Evolutionary conservation across 176 grass and related monocot genomes (phyloP).

Genomic region (Cenchrus fungigraminus): DNA sequence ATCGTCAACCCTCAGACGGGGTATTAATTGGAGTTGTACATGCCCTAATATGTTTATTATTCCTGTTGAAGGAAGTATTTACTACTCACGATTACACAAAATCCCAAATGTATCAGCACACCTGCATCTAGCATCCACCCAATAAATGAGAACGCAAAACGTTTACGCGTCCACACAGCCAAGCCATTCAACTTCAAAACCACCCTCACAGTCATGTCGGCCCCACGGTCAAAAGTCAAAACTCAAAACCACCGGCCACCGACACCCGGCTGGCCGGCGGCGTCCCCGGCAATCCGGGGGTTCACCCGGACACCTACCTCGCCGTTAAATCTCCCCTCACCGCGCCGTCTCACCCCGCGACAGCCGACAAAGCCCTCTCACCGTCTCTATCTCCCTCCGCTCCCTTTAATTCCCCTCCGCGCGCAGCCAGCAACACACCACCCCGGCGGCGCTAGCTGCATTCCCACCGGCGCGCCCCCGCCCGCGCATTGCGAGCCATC

Average conservation of each 20-base stretch:
- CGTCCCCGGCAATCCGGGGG: neutral
- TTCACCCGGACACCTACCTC: neutral
- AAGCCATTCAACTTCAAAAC: neutral
- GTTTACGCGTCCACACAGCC: no score
- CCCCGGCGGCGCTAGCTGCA: neutral
- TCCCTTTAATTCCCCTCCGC: neutral
- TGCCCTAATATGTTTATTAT: no score
- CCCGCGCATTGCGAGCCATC: neutral
- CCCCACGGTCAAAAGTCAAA: neutral
- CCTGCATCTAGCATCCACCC: no score
- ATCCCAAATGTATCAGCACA: no score
- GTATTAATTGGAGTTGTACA: no score
- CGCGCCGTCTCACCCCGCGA: neutral
- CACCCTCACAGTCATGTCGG: neutral
- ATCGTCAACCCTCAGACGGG: no score
- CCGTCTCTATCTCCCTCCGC: neutral
- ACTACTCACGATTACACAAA: no score
- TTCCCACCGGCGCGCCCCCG: neutral
- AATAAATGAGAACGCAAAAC: no score
- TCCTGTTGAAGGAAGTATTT: no score
- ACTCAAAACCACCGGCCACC: neutral
- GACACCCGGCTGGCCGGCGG: slow-evolving; percentile 1
- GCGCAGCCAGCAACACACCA: neutral
- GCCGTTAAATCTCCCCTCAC: slow-evolving; percentile 31
- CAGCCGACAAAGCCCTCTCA: neutral